Conservation (phyloP, 2,329 filamentous ascomycete species). For the Aspergillus jensenii region DNA sequence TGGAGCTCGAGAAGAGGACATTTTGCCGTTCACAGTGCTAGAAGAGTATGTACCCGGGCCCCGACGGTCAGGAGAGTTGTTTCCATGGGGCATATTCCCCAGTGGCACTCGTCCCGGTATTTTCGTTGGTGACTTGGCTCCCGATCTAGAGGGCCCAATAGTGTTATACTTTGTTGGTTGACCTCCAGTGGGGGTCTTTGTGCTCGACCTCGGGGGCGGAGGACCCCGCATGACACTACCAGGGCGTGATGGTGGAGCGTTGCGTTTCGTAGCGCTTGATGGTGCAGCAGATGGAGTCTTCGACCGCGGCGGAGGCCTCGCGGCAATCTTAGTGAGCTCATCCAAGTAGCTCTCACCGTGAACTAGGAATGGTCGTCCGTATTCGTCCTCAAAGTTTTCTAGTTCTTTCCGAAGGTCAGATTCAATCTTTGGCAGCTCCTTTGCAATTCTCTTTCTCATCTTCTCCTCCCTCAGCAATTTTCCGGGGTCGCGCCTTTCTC, state of each 20-base stretch:
- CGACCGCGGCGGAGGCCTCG: constrained; percentile 62
- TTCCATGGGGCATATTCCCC: constrained; percentile 50
- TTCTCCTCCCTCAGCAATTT: constrained; percentile 95
- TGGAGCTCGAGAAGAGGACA: constrained; percentile 59
- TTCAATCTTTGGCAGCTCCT: constrained; percentile 90
- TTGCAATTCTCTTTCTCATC: constrained; percentile 95
- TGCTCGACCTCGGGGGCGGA: constrained; percentile 43
- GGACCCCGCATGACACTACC: constrained; percentile 34
- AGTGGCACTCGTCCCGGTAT: constrained; percentile 49
- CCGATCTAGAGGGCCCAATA: constrained; percentile 27
- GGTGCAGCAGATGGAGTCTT: constrained; percentile 44
- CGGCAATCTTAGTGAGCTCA: constrained; percentile 64
- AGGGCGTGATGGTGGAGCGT: constrained; percentile 27
- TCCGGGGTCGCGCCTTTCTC: constrained; percentile 90
- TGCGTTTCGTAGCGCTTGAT: constrained; percentile 20
- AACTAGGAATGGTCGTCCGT: constrained; percentile 87
- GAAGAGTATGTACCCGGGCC: constrained; percentile 43
- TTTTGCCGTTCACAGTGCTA: constrained; percentile 47
- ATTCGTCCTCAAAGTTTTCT: constrained; percentile 89
- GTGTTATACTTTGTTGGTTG: constrained; percentile 43
- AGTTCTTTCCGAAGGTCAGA: constrained; percentile 79
- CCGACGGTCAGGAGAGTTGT: constrained; percentile 78
- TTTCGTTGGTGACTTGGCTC: constrained; percentile 48
- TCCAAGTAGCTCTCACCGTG: constrained; percentile 91
- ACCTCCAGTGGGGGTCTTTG: constrained; percentile 48